These are phyloP conservation scores for Leonotis leonurus DNA, from an alignment of 257 asterid species.

Conservation along the genomic window DNA sequence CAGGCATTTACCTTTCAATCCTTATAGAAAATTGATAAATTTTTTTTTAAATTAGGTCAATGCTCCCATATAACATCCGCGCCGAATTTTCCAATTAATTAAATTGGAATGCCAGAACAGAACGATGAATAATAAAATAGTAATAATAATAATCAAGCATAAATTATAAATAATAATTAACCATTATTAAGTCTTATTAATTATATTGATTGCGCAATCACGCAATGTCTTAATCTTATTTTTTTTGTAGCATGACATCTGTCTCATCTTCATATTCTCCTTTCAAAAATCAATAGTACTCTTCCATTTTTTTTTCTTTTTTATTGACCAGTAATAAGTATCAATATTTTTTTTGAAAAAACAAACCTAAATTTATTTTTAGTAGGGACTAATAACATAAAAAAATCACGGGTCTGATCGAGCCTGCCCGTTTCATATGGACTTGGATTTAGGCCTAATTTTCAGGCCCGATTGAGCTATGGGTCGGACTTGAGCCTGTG, in stretches of 20 bases:
- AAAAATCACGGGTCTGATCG: too few relatives aligned
- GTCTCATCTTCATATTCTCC: not conserved
- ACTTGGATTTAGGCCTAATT: too few relatives aligned
- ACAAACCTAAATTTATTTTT: too few relatives aligned
- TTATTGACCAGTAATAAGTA: too few relatives aligned
- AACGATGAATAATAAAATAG: not conserved
- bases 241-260: not conserved
- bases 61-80: not conserved
- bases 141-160: not conserved
- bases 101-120: not conserved
- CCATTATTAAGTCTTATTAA: not conserved
- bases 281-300: too few relatives aligned
- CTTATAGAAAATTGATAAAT: not conserved
- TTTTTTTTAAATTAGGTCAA: conserved; percentile 3
- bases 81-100: not conserved
- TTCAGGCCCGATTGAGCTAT: too few relatives aligned
- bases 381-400: too few relatives aligned
- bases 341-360: too few relatives aligned
- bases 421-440: too few relatives aligned
- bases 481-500: too few relatives aligned
- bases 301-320: too few relatives aligned
- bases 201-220: conserved; percentile 3
- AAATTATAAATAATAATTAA: not conserved
- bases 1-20: conserved; percentile 5
- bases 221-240: not conserved